A percentile compares a stretch with the other conserved stretches of the same genome.
phyloP scores from a whole-genome alignment of 495 filamentous ascomycete genomes.

The Podospora anserina region DNA sequence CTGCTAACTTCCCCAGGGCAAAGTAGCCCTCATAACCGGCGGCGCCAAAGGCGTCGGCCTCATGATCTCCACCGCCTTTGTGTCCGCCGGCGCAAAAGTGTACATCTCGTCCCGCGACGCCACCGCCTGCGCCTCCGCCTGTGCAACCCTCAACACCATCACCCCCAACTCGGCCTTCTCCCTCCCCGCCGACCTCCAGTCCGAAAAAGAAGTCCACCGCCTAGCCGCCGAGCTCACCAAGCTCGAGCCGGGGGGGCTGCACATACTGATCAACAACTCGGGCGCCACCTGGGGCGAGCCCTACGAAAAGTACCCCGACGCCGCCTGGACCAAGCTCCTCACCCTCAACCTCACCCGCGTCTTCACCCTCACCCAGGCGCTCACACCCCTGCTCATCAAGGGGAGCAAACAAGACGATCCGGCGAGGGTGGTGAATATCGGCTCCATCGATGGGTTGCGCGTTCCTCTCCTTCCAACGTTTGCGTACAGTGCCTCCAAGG shows the following conservation, averaged over 20 bases:
- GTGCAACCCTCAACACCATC: conserved; percentile 29
- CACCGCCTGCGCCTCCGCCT: conserved; percentile 33
- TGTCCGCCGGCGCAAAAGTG: conserved; percentile 74
- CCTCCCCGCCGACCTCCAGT: conserved; percentile 39
- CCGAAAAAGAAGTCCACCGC: conserved; percentile 51
- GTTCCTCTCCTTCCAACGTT: conserved; percentile 71
- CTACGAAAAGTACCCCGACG: conserved; percentile 66
- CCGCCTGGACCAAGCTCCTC: conserved; percentile 70
- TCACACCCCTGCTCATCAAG: conserved; percentile 69
- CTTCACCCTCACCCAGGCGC: conserved; percentile 71
- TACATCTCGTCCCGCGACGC: conserved; percentile 75
- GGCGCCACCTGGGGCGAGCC: conserved; percentile 74
- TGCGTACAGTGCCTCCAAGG: conserved; percentile 73
- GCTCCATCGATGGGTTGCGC: conserved; percentile 68
- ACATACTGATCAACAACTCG: conserved; percentile 78
- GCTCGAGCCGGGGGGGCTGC: conserved; percentile 58
- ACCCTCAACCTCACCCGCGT: conserved; percentile 78
- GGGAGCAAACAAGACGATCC: conserved; percentile 27
- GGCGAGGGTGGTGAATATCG: conserved; percentile 74
- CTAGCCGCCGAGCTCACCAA: conserved; percentile 60
- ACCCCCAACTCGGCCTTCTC: conserved; percentile 29
- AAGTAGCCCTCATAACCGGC: conserved; percentile 43
- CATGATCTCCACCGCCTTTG: conserved; percentile 80
- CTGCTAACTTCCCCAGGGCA: conserved; percentile 25
- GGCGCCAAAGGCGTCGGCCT: conserved; percentile 62